phyloP scores from a whole-genome alignment of 2,329 filamentous ascomycete genomes.

The Trichoderma sp. region DNA sequence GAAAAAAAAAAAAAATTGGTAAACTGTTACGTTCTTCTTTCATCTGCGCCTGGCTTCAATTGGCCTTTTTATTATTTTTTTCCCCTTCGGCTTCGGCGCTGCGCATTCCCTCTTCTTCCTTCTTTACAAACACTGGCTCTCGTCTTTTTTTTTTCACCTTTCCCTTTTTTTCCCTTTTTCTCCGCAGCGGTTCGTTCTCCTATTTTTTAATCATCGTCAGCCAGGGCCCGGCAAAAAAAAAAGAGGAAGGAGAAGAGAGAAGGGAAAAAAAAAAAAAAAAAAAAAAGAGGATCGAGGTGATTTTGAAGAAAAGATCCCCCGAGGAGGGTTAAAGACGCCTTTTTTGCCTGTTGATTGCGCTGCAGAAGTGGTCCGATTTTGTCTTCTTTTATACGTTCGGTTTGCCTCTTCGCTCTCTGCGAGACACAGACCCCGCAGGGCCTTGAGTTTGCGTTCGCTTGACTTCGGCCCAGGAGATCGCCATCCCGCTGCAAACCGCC shows the following conservation, averaged over 20 bases:
- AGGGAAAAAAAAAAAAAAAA: not conserved
- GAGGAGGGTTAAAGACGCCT: not conserved
- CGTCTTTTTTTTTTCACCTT: not conserved
- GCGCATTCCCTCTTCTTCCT: not conserved
- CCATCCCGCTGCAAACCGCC: conserved; percentile 37
- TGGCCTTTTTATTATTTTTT: not conserved
- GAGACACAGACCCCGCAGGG: conserved; percentile 13
- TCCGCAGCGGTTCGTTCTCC: not conserved
- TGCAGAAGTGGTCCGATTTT: not conserved
- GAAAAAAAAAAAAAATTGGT: not conserved
- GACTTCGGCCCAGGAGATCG: conserved; percentile 27
- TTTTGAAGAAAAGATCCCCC: not conserved
- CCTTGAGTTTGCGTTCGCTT: conserved; percentile 13
- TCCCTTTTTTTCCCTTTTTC: not conserved
- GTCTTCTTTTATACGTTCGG: conserved; percentile 1
- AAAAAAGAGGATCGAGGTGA: not conserved
- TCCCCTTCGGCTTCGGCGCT: not conserved
- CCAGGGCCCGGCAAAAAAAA: not conserved
- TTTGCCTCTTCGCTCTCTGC: not conserved
- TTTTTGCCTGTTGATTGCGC: not conserved
- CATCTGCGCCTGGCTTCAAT: conserved; percentile 9
- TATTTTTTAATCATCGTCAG: not conserved
- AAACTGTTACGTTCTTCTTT: conserved; percentile 12
- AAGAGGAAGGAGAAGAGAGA: not conserved
- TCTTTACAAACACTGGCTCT: not conserved